Conservation (phyloP, 2,329 filamentous ascomycete genomes). For the Hypocrella siamensis region DNA sequence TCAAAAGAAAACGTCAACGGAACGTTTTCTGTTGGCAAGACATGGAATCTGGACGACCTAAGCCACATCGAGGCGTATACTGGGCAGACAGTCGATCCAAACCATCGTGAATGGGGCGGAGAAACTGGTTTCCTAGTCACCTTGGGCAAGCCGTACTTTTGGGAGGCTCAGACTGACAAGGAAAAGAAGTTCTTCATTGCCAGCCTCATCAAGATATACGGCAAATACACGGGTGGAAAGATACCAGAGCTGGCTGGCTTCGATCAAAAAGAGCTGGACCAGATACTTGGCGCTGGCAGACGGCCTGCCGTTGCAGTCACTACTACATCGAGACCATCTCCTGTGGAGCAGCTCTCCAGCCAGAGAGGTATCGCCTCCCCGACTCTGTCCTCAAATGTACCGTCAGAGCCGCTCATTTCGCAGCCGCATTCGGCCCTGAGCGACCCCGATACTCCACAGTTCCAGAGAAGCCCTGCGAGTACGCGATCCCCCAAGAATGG, state of each 20-base stretch:
- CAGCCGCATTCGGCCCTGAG: slow-evolving; percentile 7
- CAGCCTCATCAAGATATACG: slow-evolving; percentile 88
- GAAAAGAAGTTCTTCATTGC: slow-evolving; percentile 99
- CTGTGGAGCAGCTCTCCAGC: slow-evolving; percentile 10
- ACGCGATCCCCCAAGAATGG: slow-evolving; percentile 22
- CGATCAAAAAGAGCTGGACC: slow-evolving; percentile 60
- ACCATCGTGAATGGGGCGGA: slow-evolving; percentile 62
- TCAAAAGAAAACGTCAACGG: slow-evolving; percentile 90
- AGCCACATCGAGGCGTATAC: slow-evolving; percentile 70
- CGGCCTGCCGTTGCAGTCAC: slow-evolving; percentile 15
- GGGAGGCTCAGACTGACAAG: slow-evolving; percentile 83
- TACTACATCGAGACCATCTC: slow-evolving; percentile 10
- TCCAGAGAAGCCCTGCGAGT: slow-evolving; percentile 12
- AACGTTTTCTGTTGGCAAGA: slow-evolving; percentile 93
- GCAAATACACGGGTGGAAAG: slow-evolving; percentile 85
- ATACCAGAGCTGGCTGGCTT: slow-evolving; percentile 70
- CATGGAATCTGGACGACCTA: slow-evolving; percentile 91
- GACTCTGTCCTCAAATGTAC: slow-evolving; percentile 4
- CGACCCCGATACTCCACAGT: slow-evolving; percentile 12
- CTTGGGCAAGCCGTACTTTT: slow-evolving; percentile 90
- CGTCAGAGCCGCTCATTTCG: slow-evolving; percentile 5
- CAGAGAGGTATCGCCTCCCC: slow-evolving; percentile 8
- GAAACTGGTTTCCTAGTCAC: slow-evolving; percentile 76
- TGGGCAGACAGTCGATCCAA: slow-evolving; percentile 37
- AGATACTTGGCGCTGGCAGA: slow-evolving; percentile 47